Conservation (phyloP, 371 early-diverging fungal genomes). For the Capillidium rhysosporum region DNA sequence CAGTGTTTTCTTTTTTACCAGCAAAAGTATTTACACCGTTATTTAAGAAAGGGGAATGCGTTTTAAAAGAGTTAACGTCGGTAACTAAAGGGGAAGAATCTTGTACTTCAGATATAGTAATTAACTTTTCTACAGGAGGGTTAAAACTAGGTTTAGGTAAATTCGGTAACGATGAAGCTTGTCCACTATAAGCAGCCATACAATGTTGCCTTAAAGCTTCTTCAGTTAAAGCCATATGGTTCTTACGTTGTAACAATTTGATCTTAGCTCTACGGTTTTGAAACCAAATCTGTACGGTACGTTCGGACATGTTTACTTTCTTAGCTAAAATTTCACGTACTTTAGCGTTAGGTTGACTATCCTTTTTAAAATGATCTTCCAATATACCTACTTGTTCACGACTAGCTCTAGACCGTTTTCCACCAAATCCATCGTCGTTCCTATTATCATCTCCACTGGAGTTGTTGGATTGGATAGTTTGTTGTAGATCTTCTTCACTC, state of each 20-base stretch:
- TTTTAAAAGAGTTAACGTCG: not conserved
- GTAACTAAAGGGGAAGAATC: not conserved
- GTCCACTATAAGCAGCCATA: constrained; percentile 1
- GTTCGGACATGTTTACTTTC: constrained; percentile 79
- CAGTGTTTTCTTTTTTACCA: not conserved
- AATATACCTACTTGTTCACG: constrained; percentile 41
- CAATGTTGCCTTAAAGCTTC: constrained; percentile 15
- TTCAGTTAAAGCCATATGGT: constrained; percentile 24
- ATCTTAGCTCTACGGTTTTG: constrained; percentile 94
- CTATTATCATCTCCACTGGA: not conserved
- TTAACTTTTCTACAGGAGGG: not conserved
- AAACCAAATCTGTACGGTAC: constrained; percentile 98
- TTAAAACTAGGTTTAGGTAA: not conserved
- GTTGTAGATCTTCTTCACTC: too few species aligned
- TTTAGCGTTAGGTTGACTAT: constrained; percentile 51
- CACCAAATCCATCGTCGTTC: constrained; percentile 6
- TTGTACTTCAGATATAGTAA: not conserved
- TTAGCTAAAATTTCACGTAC: constrained; percentile 69
- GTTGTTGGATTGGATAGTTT: too few species aligned
- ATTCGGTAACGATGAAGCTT: not conserved
- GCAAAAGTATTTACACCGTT: not conserved
- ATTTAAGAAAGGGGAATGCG: not conserved
- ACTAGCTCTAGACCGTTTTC: not conserved
- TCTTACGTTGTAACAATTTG: constrained; percentile 38
- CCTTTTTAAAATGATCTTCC: constrained; percentile 46